Conservation (phyloP, 441 rosid species). For the Brassica hybrid region DNA sequence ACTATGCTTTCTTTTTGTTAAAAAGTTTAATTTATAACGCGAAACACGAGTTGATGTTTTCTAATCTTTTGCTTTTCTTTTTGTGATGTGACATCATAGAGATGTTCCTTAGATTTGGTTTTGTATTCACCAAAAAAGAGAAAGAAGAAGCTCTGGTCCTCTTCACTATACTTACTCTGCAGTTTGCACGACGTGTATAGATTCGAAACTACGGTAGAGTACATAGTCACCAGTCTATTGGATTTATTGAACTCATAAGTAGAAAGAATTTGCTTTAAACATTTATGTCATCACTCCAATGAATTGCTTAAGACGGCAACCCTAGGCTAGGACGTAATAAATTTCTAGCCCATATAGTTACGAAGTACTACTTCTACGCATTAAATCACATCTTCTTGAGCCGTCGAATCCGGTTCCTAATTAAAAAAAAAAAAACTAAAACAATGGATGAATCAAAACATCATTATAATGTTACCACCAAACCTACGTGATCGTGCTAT, state of each 20-base stretch:
- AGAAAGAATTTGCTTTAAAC: neutral
- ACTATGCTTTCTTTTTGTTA: neutral
- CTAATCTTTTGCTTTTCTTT: neutral
- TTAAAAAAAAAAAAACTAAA: neutral
- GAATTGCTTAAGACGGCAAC: constrained; percentile 26
- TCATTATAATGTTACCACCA: neutral
- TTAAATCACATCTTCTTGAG: constrained; percentile 19
- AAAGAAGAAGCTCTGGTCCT: neutral
- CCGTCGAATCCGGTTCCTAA: constrained; percentile 16
- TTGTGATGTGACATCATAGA: constrained; percentile 29
- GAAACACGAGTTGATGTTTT: constrained; percentile 30
- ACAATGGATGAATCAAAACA: neutral
- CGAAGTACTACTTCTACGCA: neutral
- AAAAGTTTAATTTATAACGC: constrained; percentile 21
- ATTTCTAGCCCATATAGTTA: constrained; percentile 12
- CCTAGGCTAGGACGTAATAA: neutral
- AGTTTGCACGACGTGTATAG: constrained; percentile 5
- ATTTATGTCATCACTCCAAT: constrained; percentile 4
- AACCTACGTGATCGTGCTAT: neutral
- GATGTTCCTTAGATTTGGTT: constrained; percentile 12
- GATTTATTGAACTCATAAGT: constrained; percentile 16
- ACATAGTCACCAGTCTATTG: constrained; percentile 20
- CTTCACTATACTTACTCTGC: neutral
- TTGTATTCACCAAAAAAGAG: neutral
- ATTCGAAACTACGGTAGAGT: constrained; percentile 22